These are phyloP conservation scores for Cynanchum wilfordii DNA, from an alignment of 257 asterid genomes.

Conservation along the genomic window DNA sequence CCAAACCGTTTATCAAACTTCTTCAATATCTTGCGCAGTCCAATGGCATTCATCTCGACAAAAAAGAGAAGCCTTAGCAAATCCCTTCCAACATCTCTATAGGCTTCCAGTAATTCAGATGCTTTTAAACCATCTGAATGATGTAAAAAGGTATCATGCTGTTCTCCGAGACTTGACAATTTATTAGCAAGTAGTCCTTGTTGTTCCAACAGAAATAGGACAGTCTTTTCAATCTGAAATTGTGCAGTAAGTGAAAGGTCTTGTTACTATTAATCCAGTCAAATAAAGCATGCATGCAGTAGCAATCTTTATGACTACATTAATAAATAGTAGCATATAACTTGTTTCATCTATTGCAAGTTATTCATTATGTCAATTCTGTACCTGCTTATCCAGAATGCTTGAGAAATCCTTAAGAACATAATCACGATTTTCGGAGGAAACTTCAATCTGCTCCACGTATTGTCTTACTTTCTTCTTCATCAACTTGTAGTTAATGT, in stretches of 20 bases:
- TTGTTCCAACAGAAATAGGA: constrained; percentile 88
- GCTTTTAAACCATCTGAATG: constrained; percentile 71
- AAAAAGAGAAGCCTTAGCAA: constrained; percentile 81
- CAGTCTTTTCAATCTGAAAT: constrained; percentile 82
- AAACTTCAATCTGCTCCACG: constrained; percentile 57
- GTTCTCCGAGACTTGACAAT: constrained; percentile 58
- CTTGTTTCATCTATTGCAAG: background rate
- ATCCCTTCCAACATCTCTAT: constrained; percentile 79
- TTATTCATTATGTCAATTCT: background rate
- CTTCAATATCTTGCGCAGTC: constrained; percentile 88
- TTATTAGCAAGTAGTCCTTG: constrained; percentile 81
- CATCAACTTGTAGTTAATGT: constrained; percentile 94
- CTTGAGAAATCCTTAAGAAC: constrained; percentile 93
- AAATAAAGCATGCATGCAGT: background rate
- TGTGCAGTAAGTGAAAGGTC: background rate
- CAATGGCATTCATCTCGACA: constrained; percentile 87
- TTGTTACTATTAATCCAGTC: background rate
- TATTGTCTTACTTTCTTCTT: constrained; percentile 87
- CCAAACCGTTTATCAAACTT: constrained; percentile 92
- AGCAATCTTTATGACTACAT: background rate
- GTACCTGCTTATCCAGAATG: constrained; percentile 85
- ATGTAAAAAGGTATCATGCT: constrained; percentile 61
- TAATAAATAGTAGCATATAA: background rate
- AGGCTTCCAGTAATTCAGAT: constrained; percentile 77
- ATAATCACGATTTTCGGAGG: constrained; percentile 55